Conservation (phyloP, 495 filamentous ascomycete genomes). For the Ramalina intermedia region DNA sequence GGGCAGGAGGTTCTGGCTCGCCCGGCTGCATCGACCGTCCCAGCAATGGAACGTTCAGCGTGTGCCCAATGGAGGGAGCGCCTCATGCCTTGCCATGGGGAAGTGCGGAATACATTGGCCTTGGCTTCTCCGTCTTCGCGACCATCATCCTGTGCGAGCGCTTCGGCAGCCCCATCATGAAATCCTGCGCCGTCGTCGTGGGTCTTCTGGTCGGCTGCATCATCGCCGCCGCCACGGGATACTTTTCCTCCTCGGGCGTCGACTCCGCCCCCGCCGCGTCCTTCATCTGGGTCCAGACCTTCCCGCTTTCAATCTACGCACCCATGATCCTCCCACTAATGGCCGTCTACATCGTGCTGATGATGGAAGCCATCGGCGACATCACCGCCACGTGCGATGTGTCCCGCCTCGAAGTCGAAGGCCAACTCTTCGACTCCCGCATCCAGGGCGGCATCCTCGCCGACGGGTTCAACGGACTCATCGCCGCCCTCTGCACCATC, state of each 20-base stretch:
- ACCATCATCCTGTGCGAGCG: slow-evolving; percentile 77
- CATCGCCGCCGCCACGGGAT: slow-evolving; percentile 69
- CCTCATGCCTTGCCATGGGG: slow-evolving; percentile 83
- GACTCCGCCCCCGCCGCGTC: slow-evolving; percentile 51
- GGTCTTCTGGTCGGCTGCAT: slow-evolving; percentile 79
- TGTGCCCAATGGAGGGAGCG: slow-evolving; percentile 58
- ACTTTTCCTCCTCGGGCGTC: slow-evolving; percentile 63
- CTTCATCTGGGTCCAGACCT: slow-evolving; percentile 87
- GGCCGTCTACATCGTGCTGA: slow-evolving; percentile 75
- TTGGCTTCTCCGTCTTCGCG: slow-evolving; percentile 83
- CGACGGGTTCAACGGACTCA: slow-evolving; percentile 68
- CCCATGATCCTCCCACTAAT: slow-evolving; percentile 74
- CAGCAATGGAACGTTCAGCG: slow-evolving; percentile 35
- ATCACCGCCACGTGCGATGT: slow-evolving; percentile 55
- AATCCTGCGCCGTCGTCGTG: slow-evolving; percentile 60
- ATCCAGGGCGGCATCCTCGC: slow-evolving; percentile 83
- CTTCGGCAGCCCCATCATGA: slow-evolving; percentile 69
- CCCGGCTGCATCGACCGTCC: slow-evolving; percentile 39
- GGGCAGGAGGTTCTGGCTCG: slow-evolving; percentile 61
- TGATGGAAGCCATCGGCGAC: slow-evolving; percentile 77
- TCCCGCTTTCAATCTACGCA: slow-evolving; percentile 64
- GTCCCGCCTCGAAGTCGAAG: slow-evolving; percentile 69
- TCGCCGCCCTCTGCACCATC: slow-evolving; percentile 73
- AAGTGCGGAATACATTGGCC: slow-evolving; percentile 70
- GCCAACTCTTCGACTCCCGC: slow-evolving; percentile 66